Conservation (phyloP, 257 asterid species). For the Ajuga chamaepitys region DNA sequence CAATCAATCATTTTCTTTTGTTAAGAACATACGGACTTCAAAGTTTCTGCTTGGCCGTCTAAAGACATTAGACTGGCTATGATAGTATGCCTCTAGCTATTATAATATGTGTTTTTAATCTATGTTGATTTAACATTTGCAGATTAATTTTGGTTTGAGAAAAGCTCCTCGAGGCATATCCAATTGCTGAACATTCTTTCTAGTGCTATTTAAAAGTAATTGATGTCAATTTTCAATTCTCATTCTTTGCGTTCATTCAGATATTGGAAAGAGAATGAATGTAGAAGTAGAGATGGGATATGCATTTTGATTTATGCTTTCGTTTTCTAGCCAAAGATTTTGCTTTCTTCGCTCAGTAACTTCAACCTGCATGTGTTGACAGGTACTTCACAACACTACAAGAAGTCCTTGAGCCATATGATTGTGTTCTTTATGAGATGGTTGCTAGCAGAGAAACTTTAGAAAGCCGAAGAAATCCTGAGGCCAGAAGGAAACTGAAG, state of each 20-base stretch:
- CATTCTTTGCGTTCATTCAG: neutral
- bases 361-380: constrained; percentile 16
- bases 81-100: neutral
- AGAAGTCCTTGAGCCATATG: constrained; percentile 59
- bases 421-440: constrained; percentile 97
- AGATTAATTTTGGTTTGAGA: neutral
- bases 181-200: too few relatives aligned
- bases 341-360: neutral
- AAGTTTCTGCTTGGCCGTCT: too few relatives aligned
- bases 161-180: neutral
- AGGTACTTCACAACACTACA: constrained; percentile 81
- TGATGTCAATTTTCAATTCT: too few relatives aligned
- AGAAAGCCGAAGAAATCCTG: constrained; percentile 58
- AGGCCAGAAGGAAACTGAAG: constrained; percentile 45
- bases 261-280: neutral
- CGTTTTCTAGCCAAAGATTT: neutral
- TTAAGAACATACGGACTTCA: too few relatives aligned
- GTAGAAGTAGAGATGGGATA: neutral
- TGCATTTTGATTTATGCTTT: neutral
- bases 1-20: too few relatives aligned
- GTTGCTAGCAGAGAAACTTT: constrained; percentile 88
- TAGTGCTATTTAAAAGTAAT: too few relatives aligned
- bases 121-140: neutral
- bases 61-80: too few relatives aligned
- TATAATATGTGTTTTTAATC: neutral